A percentile compares a stretch with the other conserved stretches of the same genome.
These are phyloP conservation scores for Aspergillus sergii DNA, from an alignment of 2,329 filamentous ascomycete species.

Conservation along the genomic window DNA sequence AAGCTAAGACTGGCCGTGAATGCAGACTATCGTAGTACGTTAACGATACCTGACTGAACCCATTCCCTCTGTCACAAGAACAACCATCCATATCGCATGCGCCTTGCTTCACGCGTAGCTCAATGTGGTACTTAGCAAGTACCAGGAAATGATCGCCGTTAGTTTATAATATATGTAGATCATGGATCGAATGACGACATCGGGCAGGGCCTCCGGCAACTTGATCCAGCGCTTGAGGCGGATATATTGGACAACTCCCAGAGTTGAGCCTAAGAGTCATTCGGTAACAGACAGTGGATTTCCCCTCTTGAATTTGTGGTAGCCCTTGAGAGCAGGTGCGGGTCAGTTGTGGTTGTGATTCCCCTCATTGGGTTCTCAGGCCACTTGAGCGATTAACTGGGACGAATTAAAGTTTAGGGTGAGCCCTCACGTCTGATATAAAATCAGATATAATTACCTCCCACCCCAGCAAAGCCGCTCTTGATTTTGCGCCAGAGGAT, in stretches of 20 bases:
- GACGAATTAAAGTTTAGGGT: not conserved
- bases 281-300: not conserved
- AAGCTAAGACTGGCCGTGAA: not conserved
- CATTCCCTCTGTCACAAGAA: too few species aligned
- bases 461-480: not conserved
- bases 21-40: not conserved
- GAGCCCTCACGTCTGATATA: not conserved
- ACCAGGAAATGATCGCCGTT: not conserved
- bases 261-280: too few species aligned
- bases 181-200: not conserved
- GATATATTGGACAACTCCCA: not conserved
- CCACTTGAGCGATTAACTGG: constrained; percentile 2
- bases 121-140: too few species aligned
- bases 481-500: not conserved
- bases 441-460: not conserved
- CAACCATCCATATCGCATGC: too few species aligned
- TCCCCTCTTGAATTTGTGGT: not conserved
- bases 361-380: not conserved
- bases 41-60: too few species aligned
- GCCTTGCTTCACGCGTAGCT: too few species aligned
- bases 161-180: not conserved
- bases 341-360: not conserved
- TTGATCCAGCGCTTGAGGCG: not conserved
- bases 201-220: not conserved
- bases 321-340: not conserved